These are phyloP conservation scores for Rhizopogon vinicolor DNA, from an alignment of 768 basidiomycete genomes.

Conservation along the genomic window DNA sequence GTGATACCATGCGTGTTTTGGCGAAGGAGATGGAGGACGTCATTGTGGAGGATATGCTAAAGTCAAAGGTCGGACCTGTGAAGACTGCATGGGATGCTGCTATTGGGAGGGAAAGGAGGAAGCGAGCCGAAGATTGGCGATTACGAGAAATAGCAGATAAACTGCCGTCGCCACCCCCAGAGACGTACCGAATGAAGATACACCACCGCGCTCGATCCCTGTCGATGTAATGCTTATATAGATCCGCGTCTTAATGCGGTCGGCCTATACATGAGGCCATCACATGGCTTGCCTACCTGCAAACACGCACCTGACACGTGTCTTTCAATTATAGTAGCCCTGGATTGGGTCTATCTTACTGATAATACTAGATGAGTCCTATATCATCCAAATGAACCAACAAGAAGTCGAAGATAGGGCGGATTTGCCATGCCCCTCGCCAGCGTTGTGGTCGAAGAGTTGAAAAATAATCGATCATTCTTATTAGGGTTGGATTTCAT, in stretches of 20 bases:
- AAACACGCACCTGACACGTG: not conserved
- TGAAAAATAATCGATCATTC: not conserved
- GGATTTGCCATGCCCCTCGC: not conserved
- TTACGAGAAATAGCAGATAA: not conserved
- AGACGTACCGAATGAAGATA: not conserved
- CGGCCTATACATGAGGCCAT: not conserved
- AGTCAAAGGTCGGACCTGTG: slow-evolving; percentile 52
- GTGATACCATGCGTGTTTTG: slow-evolving; percentile 37
- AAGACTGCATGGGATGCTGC: slow-evolving; percentile 48
- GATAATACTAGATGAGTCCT: too few species aligned
- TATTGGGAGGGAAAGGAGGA: slow-evolving; percentile 15
- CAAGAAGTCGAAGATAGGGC: not conserved
- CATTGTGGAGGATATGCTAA: slow-evolving; percentile 59
- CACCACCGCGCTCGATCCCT: slow-evolving; percentile 19
- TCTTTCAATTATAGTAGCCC: too few species aligned
- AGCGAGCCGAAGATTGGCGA: not conserved
- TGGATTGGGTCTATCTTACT: too few species aligned
- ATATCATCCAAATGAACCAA: too few species aligned
- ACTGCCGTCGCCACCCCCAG: not conserved
- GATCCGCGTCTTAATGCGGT: not conserved
- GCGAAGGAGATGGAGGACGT: slow-evolving; percentile 59
- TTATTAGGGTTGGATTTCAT: not conserved
- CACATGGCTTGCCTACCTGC: not conserved
- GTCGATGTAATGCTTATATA: slow-evolving; percentile 15
- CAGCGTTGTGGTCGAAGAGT: not conserved